Evolutionary conservation across 2,329 filamentous ascomycete genomes (phyloP).

Genomic region (Aspergillus uvarum): DNA sequence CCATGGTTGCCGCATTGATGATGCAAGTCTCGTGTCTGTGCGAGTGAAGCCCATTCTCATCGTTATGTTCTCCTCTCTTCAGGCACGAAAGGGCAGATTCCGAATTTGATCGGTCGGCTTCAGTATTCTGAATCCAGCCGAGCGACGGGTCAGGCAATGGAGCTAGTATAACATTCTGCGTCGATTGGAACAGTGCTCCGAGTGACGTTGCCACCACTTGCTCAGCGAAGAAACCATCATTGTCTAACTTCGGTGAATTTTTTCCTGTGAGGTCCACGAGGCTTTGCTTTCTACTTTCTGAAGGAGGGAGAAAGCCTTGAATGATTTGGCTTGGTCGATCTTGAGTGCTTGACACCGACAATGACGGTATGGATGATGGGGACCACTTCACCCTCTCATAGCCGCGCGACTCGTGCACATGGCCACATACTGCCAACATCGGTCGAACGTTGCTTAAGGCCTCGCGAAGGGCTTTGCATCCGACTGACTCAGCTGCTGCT

Average conservation of each 20-base stretch:
- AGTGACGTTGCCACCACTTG: background rate
- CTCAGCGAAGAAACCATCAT: conserved; percentile 22
- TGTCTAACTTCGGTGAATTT: conserved; percentile 36
- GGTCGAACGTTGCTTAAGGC: conserved; percentile 51
- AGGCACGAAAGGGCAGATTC: background rate
- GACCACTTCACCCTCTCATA: conserved; percentile 53
- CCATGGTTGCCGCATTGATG: conserved; percentile 76
- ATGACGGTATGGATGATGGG: background rate
- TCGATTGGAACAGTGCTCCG: conserved; percentile 3
- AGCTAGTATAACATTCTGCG: conserved; percentile 14
- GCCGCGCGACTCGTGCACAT: conserved; percentile 59
- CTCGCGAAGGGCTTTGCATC: conserved; percentile 50
- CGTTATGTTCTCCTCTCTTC: conserved; percentile 2
- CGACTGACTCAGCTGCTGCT: conserved; percentile 35
- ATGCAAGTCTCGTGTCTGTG: conserved; percentile 68
- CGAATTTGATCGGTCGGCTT: conserved; percentile 5
- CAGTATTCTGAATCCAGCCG: background rate
- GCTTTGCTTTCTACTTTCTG: conserved; percentile 54
- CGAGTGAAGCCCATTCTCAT: conserved; percentile 7
- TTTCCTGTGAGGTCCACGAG: conserved; percentile 53
- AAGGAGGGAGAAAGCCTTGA: conserved; percentile 39
- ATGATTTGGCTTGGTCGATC: conserved; percentile 15
- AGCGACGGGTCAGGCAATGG: background rate
- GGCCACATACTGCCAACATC: conserved; percentile 56
- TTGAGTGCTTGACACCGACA: background rate